Evolutionary conservation across 805 yeast species (phyloP), one percentile per base, ranked within the genome.

Genomic region (Suhomyces emberorum): DNA sequence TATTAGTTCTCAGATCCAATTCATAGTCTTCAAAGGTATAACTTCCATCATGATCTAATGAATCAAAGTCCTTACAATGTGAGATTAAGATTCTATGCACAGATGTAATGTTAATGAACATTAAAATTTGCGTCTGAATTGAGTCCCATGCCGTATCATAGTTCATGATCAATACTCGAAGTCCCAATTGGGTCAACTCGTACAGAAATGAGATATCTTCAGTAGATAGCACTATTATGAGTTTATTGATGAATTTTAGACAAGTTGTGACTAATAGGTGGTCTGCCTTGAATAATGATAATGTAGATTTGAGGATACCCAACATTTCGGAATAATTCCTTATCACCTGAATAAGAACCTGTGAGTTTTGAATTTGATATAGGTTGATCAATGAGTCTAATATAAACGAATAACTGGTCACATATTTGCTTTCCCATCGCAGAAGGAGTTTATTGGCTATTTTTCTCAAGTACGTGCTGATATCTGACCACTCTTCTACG

Each of bases 231-330:
- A 61, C 55, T 0, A 72, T 43, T 5, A 79, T 45, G 3, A 70
- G 46, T 23, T 63, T 65, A 49, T 79, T 80, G 12, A 74, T 52
- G 11, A 80, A 53, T 34, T 64, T 63, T 29, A 79, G 49, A 2
- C 8, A 20, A 20, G 22, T 20, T 7, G 9, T 20, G 22, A 20
- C 22, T 20, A 20, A 7, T 20, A 20, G 7, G 9, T 20, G 22
- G 22, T 20, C 22, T 7, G 22, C 7, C 9, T 20, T 20, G 22
- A 20, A 20, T 9, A 20, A 7, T 7, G 7, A 7, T 7, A 20
- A 9, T 7, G 22, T 9, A 20, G 8, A 7, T 20, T 20, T 20
- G 8, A 20, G 9, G 22, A 20, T 9, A 20, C 9, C 22, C 7
- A 20, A 7, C 9, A 20, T 20, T 7, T 20, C 9, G 9, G 7